Percentiles rank a stretch among this genome's conserved stretches.
phyloP scores from a whole-genome alignment of 768 basidiomycete species.

The Termitomyces bulborhizus region DNA sequence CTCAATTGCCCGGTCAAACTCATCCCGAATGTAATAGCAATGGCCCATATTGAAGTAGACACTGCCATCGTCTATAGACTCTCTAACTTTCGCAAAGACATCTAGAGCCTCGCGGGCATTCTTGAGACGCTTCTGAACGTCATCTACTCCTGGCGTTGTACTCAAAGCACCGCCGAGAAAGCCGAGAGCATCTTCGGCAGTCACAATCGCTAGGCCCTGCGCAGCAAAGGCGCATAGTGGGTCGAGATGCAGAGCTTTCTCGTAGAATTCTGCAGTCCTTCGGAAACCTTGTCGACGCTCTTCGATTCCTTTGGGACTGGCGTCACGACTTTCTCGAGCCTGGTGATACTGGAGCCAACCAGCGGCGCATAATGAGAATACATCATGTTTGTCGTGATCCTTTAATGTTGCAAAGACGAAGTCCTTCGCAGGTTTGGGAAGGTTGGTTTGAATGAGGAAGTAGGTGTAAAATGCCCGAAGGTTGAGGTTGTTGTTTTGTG shows the following conservation, averaged over 20 bases:
- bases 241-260: constrained; percentile 83
- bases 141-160: constrained; percentile 46
- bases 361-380: constrained; percentile 87
- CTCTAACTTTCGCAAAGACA: constrained; percentile 86
- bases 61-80: constrained; percentile 73
- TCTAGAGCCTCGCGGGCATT: constrained; percentile 85
- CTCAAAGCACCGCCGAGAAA: constrained; percentile 49
- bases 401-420: constrained; percentile 89
- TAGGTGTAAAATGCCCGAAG: constrained; percentile 91
- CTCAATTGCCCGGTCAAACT: constrained; percentile 94
- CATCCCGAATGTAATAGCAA: constrained; percentile 88
- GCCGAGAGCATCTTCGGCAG: constrained; percentile 88
- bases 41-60: constrained; percentile 97
- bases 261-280: constrained; percentile 85
- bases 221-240: constrained; percentile 88
- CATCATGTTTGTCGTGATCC: constrained; percentile 79
- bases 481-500: constrained; percentile 75
- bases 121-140: constrained; percentile 55
- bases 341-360: constrained; percentile 85
- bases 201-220: constrained; percentile 90
- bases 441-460: constrained; percentile 79
- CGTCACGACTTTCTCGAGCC: constrained; percentile 78
- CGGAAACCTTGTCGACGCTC: constrained; percentile 77
- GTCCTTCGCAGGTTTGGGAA: constrained; percentile 69
- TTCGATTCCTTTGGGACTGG: constrained; percentile 45